Conservation (phyloP, 2,329 filamentous ascomycete genomes). For the Pseudogymnoascus sp. region DNA sequence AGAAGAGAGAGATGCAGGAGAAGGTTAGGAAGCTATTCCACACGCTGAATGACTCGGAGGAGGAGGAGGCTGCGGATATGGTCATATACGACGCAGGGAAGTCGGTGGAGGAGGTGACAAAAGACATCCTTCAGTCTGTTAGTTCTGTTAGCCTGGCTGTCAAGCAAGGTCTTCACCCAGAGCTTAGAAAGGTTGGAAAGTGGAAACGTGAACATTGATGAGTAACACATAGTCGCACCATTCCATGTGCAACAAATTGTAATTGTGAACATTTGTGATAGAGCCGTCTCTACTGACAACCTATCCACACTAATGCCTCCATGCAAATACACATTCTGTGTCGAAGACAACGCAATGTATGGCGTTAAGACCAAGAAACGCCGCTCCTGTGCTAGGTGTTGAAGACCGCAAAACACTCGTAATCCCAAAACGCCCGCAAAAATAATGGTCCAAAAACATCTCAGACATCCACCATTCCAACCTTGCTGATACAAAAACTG, state of each 20-base stretch:
- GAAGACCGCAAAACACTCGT: constrained; percentile 25
- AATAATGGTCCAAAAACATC: background rate
- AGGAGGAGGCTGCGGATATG: constrained; percentile 47
- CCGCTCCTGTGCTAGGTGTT: constrained; percentile 26
- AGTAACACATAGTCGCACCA: background rate
- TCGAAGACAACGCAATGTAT: constrained; percentile 14
- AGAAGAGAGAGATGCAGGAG: constrained; percentile 74
- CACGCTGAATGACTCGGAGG: constrained; percentile 40
- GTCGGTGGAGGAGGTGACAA: constrained; percentile 49
- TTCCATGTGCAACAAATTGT: constrained; percentile 1
- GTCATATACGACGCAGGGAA: constrained; percentile 48
- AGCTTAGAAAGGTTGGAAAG: constrained; percentile 11
- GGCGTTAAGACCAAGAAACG: constrained; percentile 31
- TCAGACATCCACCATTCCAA: constrained; percentile 4
- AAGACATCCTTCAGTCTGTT: constrained; percentile 38
- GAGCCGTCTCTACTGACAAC: background rate
- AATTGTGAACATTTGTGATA: background rate
- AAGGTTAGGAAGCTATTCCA: constrained; percentile 70
- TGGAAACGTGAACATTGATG: constrained; percentile 13
- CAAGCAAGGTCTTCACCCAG: background rate
- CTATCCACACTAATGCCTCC: background rate
- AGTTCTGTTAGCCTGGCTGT: constrained; percentile 28
- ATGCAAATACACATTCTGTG: constrained; percentile 1
- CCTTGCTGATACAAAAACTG: background rate
- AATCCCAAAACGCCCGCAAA: constrained; percentile 13